Base-by-base conservation (phyloP, 1,284 basidiomycete species). In the Ceratobasidium papillatum region DNA sequence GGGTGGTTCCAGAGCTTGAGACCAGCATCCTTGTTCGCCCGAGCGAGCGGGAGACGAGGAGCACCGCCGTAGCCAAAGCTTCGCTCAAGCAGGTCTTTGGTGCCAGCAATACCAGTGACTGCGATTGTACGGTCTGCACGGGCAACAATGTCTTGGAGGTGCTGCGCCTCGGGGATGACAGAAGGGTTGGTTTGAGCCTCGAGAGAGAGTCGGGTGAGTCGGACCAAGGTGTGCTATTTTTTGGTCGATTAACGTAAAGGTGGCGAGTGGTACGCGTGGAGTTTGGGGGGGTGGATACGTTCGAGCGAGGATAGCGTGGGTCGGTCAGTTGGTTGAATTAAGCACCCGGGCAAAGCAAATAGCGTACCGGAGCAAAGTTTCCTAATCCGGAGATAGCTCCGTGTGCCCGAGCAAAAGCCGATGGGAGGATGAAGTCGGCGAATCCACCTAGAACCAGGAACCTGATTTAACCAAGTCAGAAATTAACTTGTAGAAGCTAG, bases 341-440 rank as follows among this genome's bases (percentile, higher is more conserved):
- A 59, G 41, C 22, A 8, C 25, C 30, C 41, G 25, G 32, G 22
- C 9, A 25, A 54, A 27, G 58, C 17, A 34, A 41, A 27, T 51
- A n/a, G 84, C 89, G 78, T 79, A 91, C 91, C 38, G 94, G 93
- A 77, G 91, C 89, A 76, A 94, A 81, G 81, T 94, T 94, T 14
- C 87, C 91, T 43, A 94, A 88, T 74, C 93, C 93, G 78, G 91
- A 93, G 80, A 95, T 94, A 73, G 92, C 92, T 76, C 93, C 93
- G 80, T 93, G 90, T 7, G 85, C 92, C 78, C 88, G 87, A 49
- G 85, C 88, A 78, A 87, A 88, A 8, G 88, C 83, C n/a, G 91
- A 89, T 17, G 93, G 89, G 43, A 91, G 84, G 77, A 94, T 82
- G 82, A 94, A 94, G 82, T 95, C 93, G 76, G 86, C 85, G 81